Evolutionary conservation across 768 basidiomycete species (phyloP), one percentile per base, ranked within the genome.

Genomic region (Cystofilobasidium ferigula): DNA sequence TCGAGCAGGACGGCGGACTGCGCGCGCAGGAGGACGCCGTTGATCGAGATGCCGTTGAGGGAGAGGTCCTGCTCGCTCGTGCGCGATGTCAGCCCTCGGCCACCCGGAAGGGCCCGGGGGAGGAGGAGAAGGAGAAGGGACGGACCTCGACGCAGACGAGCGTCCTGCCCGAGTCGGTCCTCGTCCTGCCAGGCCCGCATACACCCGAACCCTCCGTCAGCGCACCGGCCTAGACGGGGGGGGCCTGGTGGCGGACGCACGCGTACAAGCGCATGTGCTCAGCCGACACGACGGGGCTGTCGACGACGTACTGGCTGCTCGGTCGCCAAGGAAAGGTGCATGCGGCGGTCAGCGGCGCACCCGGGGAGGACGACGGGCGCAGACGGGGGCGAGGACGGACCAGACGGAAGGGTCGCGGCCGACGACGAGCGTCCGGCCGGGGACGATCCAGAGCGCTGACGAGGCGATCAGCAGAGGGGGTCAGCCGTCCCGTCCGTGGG

Each of bases 61-160:
- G 60, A 42, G 16, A 53, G 59, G 38, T 54, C 60, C 51, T 67
- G 51, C 30, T 43, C 32, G 42, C 14, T 18, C 20, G 12, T 26
- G n/a, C 26, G 26, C 13, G 32, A 47, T 16, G 24, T n/a, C 5
- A 42, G n/a, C 28, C 16, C 22, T 45, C 40, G 57, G 35, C 28
- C 28, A 35, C 28, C 36, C 36, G 30, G 20, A 8, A 42, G 10
- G 6, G 26, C 24, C n/a, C 10, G n/a, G 3, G 32, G n/a, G 30
- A 48, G n/a, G 9, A 34, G 18, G n/a, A n/a, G n/a, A n/a, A 20
- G 8, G 10, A 13, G 28, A 28, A 18, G 30, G 22, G 40, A 32
- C 58, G 48, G 13, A 66, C 64, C 48, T 66, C 64, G 58, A 66
- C 58, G 38, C 58, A 60, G 18, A 56, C 30, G 30, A 66, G 58